Evolutionary conservation across 2,329 filamentous ascomycete species (phyloP).

Genomic region (Microsporum canis): DNA sequence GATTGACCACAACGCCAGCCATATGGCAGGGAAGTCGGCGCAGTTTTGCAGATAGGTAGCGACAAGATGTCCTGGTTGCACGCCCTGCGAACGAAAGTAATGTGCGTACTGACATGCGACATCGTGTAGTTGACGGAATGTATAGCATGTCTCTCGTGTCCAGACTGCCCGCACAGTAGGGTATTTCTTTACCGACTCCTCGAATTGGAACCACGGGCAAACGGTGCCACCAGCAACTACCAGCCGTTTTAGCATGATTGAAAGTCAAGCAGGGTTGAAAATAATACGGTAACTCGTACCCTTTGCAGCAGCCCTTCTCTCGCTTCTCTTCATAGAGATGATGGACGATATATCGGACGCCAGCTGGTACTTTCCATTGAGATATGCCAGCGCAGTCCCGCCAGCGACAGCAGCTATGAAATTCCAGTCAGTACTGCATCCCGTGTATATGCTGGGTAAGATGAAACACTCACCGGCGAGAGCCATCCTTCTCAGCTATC

Average conservation of each 20-base stretch:
- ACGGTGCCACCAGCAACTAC: slow-evolving; percentile 42
- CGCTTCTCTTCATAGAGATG: slow-evolving; percentile 17
- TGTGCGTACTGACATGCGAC: slow-evolving; percentile 50
- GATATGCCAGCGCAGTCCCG: slow-evolving; percentile 44
- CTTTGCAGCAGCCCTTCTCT: slow-evolving; percentile 39
- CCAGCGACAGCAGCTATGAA: slow-evolving; percentile 20
- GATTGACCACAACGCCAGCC: slow-evolving; percentile 54
- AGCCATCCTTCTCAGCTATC: not conserved
- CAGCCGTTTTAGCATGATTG: not conserved
- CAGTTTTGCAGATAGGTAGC: slow-evolving; percentile 58
- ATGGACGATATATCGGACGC: slow-evolving; percentile 44
- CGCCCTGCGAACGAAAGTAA: slow-evolving; percentile 49
- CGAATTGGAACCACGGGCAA: slow-evolving; percentile 57
- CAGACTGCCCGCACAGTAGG: slow-evolving; percentile 52
- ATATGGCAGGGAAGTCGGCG: slow-evolving; percentile 55
- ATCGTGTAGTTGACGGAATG: slow-evolving; percentile 46
- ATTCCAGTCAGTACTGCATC: not conserved
- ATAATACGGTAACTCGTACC: slow-evolving; percentile 27
- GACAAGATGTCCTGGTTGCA: slow-evolving; percentile 50
- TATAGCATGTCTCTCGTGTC: slow-evolving; percentile 52
- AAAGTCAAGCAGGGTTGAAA: not conserved
- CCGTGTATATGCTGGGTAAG: not conserved
- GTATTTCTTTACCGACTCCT: slow-evolving; percentile 42
- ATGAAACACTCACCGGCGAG: not conserved
- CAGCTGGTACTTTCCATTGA: slow-evolving; percentile 60